Evolutionary conservation across 345 rosid species (phyloP), one percentile per base, ranked within the genome.

Genomic region (Gossypioides kirkii): DNA sequence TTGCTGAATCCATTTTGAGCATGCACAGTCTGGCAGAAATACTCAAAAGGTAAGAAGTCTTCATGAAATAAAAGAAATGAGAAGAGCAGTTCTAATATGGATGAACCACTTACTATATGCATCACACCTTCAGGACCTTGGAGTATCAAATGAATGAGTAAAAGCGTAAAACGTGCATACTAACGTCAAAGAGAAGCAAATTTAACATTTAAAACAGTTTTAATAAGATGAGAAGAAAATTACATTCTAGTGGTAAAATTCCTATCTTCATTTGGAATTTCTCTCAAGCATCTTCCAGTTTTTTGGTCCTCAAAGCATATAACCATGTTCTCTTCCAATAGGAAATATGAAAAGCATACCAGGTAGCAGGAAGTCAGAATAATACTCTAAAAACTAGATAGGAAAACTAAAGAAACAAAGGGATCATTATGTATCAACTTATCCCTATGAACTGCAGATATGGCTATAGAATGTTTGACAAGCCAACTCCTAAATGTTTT

Each of bases 231-330:
- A 22, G 68, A 55, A 58, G 25, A 46, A 28, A n/a, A 46, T 60
- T 89, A 94, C 98, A 88, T 80, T 85, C 84, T 88, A 76, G 88
- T 74, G 72, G 84, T 87, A 68, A 84, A 84, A 69, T 81, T 91
- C 81, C 78, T 83, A 50, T 86, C 84, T 73, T 75, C 87, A 60
- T 71, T 85, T 68, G 96, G 91, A 80, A 65, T 80, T 81, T 79
- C 88, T 86, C 85, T 86, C 84, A 84, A 78, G 86, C 98, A 91
- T 80, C 84, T 84, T 49, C 96, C 92, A 20, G 96, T 86, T 63
- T 83, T 85, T 73, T 69, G 77, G 81, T 94, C 98, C 82, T 94
- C 94, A 80, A 87, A 87, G 83, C 97, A 91, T 81, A 94, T 76
- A 80, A 94, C 98, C 96, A 94, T 89, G 84, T 94, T 94, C 80